These are phyloP conservation scores for Carex scoparia DNA, from an alignment of 176 grass and related monocot genomes.

Conservation along the genomic window DNA sequence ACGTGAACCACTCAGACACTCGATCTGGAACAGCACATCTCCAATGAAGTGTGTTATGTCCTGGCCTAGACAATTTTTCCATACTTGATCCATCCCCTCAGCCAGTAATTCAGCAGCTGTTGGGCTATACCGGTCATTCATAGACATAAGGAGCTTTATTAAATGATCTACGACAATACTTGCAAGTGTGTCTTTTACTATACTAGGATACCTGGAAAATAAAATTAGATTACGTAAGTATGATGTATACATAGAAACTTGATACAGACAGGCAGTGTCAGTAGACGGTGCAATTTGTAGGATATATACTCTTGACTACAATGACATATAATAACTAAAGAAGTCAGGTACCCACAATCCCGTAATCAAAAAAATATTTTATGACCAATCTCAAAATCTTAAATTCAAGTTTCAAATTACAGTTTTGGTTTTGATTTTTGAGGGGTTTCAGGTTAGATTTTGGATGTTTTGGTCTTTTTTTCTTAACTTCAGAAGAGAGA, in stretches of 20 bases:
- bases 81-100: constrained; percentile 91
- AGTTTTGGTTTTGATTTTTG: background rate
- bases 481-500: background rate
- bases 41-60: constrained; percentile 68
- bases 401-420: background rate
- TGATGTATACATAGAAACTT: background rate
- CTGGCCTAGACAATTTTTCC: constrained; percentile 74
- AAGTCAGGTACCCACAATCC: background rate
- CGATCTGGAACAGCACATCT: constrained; percentile 91
- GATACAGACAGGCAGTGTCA: background rate
- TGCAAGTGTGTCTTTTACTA: constrained; percentile 71
- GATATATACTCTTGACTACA: background rate
- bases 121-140: constrained; percentile 86
- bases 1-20: constrained; percentile 66
- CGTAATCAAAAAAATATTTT: background rate
- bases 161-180: constrained; percentile 72
- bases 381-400: background rate
- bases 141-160: constrained; percentile 92
- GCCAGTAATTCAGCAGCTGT: constrained; percentile 90
- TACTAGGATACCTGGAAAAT: constrained; percentile 56
- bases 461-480: background rate
- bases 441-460: background rate
- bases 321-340: background rate
- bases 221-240: background rate
- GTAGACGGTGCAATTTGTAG: background rate